Base-by-base conservation (phyloP, 768 basidiomycete genomes). In the Tylopilus sp. region DNA sequence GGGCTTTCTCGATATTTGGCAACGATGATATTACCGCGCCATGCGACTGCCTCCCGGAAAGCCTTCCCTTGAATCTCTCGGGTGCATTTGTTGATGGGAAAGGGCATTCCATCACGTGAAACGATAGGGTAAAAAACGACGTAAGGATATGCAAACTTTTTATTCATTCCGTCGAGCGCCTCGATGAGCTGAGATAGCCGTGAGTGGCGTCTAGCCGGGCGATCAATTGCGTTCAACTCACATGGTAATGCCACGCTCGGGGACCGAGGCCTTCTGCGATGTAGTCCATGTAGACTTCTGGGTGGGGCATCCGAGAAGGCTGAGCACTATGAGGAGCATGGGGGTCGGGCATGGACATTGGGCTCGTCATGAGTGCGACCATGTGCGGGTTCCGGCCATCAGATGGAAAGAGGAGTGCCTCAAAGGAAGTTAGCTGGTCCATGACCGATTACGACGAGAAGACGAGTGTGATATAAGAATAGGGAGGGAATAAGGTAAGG, bases 261-360 rank as follows among this genome's bases (percentile, higher is more conserved):
- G 81, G 71, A 29, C 84, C 85, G 54, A 81, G 75, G 48, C 81
- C 79, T 71, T 90, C 87, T 63, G 86, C 87, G 60, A 92, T 84
- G 70, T 85, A 87, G 70, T 91, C 87, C 89, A 92, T 92, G 64
- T 87, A 82, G 37, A 88, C 80, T 68, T 91, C 88, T 12, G 89
- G 89, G 67, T 92, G 89, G 0, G 89, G 89, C 75, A 88, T 79
- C 48, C 85, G 83, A 42, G 82, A 71, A 29, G 77, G 77, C 26
- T 76, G 69, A 50, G 72, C 65, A 40, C 74, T 75, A 49, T 78
- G 77, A 12, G 75, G 69, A 14, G 71, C 71, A 53, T 79, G 78
- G 42, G 77, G 76, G 51, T 74, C 69, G 17, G 74, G 71, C 53
- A 74, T 61, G 48, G 76, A 66, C 55, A 61, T 70, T 34, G 70